A percentile compares a stretch with the other conserved stretches of the same genome.
Evolutionary conservation across 1,139 yeast species (phyloP).

Genomic region (Yamadazyma friedrichii): DNA sequence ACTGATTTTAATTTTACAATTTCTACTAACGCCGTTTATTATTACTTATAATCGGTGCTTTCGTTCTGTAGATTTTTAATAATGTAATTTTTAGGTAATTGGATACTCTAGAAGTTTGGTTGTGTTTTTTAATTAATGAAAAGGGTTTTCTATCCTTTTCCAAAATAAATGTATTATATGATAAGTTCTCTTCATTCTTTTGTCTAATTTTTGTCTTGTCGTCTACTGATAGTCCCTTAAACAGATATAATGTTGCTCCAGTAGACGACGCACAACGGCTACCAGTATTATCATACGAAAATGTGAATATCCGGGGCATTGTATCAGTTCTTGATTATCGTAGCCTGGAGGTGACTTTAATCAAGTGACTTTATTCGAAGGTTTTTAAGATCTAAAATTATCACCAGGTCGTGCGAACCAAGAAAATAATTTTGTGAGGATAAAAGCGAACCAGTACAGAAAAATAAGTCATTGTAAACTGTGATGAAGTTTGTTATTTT

Average conservation of each 20-base stretch:
- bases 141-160: neutral
- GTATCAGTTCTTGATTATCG: neutral
- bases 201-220: too few relatives aligned
- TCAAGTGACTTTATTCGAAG: too few relatives aligned
- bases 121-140: conserved; percentile 1
- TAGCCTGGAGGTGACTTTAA: too few relatives aligned
- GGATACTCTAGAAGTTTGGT: conserved; percentile 4
- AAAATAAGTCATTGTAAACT: neutral
- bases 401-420: neutral
- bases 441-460: neutral
- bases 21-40: neutral
- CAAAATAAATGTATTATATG: conserved; percentile 5
- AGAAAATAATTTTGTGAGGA: neutral
- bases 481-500: conserved; percentile 1
- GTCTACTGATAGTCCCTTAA: too few relatives aligned
- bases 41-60: too few relatives aligned
- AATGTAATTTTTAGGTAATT: conserved; percentile 2
- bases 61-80: neutral
- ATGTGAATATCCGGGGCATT: too few relatives aligned
- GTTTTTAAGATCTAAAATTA: too few relatives aligned
- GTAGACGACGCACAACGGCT: too few relatives aligned
- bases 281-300: neutral
- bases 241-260: too few relatives aligned
- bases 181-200: too few relatives aligned
- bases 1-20: too few relatives aligned